Evolutionary conservation across 2,329 filamentous ascomycete genomes (phyloP), one percentile per base, ranked within the genome.

Genomic region (Apiospora koreana): DNA sequence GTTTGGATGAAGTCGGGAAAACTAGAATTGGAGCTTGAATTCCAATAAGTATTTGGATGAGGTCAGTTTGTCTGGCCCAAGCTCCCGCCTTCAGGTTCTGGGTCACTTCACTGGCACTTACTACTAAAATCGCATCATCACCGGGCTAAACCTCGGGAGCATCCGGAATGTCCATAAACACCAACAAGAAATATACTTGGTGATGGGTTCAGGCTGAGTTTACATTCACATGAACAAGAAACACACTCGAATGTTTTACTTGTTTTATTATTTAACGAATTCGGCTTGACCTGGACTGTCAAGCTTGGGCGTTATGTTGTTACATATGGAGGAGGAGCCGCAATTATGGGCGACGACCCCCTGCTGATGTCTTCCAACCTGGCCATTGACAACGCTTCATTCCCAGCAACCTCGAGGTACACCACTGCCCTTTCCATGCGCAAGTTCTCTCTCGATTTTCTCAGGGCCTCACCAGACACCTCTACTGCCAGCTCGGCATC

Each of bases 111-210:
- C 38, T 10, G 38, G 12, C 23, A n/a, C n/a, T n/a, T n/a, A n/a
- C 38, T 6, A 14, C 50, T 6, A 58, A 58, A 58, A n/a, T 35
- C 18, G 50, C 50, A 38, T 35, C 50, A 35, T 35, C n/a, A 14
- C 38, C 25, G 31, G 65, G 65, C 42, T 67, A 67, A 67, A 67
- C 65, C 65, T 67, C 65, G 65, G 65, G 42, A 67, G 45, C 42
- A 35, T 46, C 54, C 31, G 54, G 50, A 6, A 12, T n/a, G 3
- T 58, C 28, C 28, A 21, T 31, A 3, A 43, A 43, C 41, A 43
- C 25, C 28, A 35, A 14, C 48, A 50, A 41, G 38, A 12, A 41
- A n/a, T n/a, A n/a, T n/a, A n/a, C n/a, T n/a, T n/a, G n/a, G n/a
- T n/a, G n/a, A n/a, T n/a, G n/a, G n/a, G n/a, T n/a, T n/a, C n/a